Evolutionary conservation across 441 rosid genomes (phyloP), one percentile per base, ranked within the genome.

Genomic region (Oxalis stricta): DNA sequence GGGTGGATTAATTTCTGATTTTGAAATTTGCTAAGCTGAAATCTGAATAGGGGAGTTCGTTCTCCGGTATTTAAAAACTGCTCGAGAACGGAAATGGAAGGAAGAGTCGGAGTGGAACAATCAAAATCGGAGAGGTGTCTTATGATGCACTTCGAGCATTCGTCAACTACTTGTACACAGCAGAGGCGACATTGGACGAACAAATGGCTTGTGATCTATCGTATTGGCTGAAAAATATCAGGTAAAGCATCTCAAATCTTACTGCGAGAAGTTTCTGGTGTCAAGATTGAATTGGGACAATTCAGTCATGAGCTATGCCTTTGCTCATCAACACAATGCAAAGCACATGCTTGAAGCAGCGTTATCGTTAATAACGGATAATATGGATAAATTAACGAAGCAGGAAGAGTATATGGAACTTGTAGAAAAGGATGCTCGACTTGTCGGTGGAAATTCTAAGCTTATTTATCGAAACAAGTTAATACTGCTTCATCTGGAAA

Each of bases 11-110:
- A n/a, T n/a, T n/a, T n/a, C n/a, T n/a, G n/a, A n/a, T n/a, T n/a
- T n/a, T n/a, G n/a, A n/a, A n/a, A n/a, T n/a, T n/a, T n/a, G n/a
- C n/a, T n/a, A n/a, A n/a, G n/a, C n/a, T n/a, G n/a, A n/a, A n/a
- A n/a, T n/a, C n/a, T n/a, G n/a, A n/a, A n/a, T n/a, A n/a, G n/a
- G n/a, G n/a, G n/a, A n/a, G n/a, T n/a, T n/a, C 85, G 82, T 16
- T 89, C 94, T 0, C 95, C 92, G 0, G 88, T 89, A 21, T 84
- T 89, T 45, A 74, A 68, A 66, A 95, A 5, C 79, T 84, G 95
- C 73, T 84, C 2, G 77, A 74, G 60, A 84, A 79, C 35, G n/a
- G 91, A 82, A 55, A 89, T 79, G 97, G 77, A 74, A 51, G 97
- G n/a, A n/a, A 88, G 54, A 82, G 94, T 48, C 66, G 63, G 19